These are phyloP conservation scores for Rosa persica DNA, from an alignment of 306 rosid species.

Conservation along the genomic window DNA sequence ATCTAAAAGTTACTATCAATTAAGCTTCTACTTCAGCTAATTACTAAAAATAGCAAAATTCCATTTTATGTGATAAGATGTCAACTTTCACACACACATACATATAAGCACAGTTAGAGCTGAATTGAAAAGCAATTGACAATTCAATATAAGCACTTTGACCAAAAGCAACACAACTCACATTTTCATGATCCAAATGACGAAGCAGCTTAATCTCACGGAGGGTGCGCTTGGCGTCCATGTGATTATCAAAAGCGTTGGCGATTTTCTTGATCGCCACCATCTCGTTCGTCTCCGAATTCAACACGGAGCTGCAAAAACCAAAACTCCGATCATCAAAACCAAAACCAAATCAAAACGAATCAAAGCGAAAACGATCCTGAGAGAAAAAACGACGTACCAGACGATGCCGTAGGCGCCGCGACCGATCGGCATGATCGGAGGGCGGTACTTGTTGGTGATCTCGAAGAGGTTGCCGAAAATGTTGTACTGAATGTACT, in stretches of 20 bases:
- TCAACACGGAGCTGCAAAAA: slow-evolving; percentile 66
- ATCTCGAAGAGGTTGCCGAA: slow-evolving; percentile 90
- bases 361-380: neutral
- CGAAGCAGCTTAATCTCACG: slow-evolving; percentile 98
- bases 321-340: slow-evolving; percentile 9
- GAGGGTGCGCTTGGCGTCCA: slow-evolving; percentile 98
- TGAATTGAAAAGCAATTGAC: neutral
- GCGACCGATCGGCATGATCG: slow-evolving; percentile 94
- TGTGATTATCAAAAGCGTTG: slow-evolving; percentile 86
- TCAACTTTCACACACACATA: neutral
- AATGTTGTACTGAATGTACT: slow-evolving; percentile 72
- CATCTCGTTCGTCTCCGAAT: slow-evolving; percentile 86
- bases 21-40: slow-evolving; percentile 1
- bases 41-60: slow-evolving; percentile 12
- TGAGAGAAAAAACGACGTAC: slow-evolving; percentile 30
- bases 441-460: slow-evolving; percentile 82
- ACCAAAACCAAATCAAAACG: neutral
- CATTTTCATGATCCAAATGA: slow-evolving; percentile 96
- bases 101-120: neutral
- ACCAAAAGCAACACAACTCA: slow-evolving; percentile 30
- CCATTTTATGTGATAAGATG: neutral
- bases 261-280: slow-evolving; percentile 96
- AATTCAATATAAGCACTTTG: neutral
- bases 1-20: neutral
- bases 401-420: slow-evolving; percentile 98